Conservation (phyloP, 345 rosid species). For the Noccaea caerulescens region DNA sequence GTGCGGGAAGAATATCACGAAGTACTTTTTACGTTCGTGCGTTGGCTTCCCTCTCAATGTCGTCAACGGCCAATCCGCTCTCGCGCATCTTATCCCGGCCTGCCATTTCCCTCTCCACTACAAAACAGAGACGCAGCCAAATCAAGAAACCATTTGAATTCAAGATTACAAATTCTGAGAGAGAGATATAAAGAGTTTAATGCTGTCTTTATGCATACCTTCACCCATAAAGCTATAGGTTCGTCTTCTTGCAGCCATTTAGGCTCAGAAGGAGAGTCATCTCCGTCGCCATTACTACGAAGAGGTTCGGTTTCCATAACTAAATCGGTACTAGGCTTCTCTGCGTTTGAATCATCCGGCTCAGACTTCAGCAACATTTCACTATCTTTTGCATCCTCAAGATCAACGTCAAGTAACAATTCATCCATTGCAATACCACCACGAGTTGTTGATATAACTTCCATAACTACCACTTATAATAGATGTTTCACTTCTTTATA, state of each 20-base stretch:
- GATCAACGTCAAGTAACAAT: slow-evolving; percentile 47
- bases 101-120: slow-evolving; percentile 99
- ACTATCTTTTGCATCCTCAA: slow-evolving; percentile 42
- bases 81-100: slow-evolving; percentile 92
- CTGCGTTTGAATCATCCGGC: slow-evolving; percentile 52
- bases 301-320: slow-evolving; percentile 52
- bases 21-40: slow-evolving; percentile 89
- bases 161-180: too few species aligned
- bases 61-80: slow-evolving; percentile 92
- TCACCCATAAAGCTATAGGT: slow-evolving; percentile 93
- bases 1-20: slow-evolving; percentile 89
- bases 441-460: slow-evolving; percentile 51
- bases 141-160: neutral
- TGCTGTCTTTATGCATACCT: slow-evolving; percentile 52
- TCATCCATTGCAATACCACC: slow-evolving; percentile 46
- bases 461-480: slow-evolving; percentile 46
- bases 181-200: too few species aligned
- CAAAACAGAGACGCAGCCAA: slow-evolving; percentile 2
- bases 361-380: slow-evolving; percentile 49
- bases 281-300: slow-evolving; percentile 58
- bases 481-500: slow-evolving; percentile 28
- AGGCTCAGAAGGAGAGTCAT: slow-evolving; percentile 61
- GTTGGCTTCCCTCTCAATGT: slow-evolving; percentile 95
- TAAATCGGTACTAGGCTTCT: slow-evolving; percentile 39
- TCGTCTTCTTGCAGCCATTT: slow-evolving; percentile 86